These are phyloP conservation scores for Sparassis latifolia DNA, from an alignment of 1,284 basidiomycete genomes.

Conservation along the genomic window DNA sequence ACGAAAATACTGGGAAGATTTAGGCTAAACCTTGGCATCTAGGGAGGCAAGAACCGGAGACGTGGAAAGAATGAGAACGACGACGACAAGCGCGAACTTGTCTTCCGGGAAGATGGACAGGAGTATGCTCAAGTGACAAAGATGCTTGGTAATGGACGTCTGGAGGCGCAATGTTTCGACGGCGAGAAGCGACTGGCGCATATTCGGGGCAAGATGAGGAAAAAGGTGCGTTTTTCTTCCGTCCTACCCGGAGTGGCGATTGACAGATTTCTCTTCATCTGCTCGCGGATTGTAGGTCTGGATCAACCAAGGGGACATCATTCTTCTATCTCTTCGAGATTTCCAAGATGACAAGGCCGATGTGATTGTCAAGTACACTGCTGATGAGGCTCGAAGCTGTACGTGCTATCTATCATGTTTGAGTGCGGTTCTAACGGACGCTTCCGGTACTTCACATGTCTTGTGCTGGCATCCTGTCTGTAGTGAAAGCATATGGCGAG, in stretches of 20 bases:
- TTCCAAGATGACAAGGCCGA: constrained; percentile 99
- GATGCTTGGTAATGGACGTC: constrained; percentile 97
- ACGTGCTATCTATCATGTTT: constrained; percentile 23
- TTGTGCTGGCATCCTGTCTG: not conserved
- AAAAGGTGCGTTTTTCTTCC: constrained; percentile 66
- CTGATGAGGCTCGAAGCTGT: constrained; percentile 88
- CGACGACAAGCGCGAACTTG: constrained; percentile 96
- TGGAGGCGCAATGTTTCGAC: constrained; percentile 98
- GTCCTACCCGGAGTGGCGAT: not conserved
- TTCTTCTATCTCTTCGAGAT: constrained; percentile 93
- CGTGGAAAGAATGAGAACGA: constrained; percentile 99
- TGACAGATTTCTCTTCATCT: not conserved
- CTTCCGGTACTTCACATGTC: not conserved
- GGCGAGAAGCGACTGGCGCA: constrained; percentile 97
- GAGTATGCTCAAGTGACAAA: constrained; percentile 98
- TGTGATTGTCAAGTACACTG: constrained; percentile 98
- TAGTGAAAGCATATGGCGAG: constrained; percentile 96
- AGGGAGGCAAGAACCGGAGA: constrained; percentile 99
- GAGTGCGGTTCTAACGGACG: not conserved
- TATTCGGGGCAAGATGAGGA: constrained; percentile 98
- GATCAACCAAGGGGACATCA: constrained; percentile 99
- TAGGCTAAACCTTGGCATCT: constrained; percentile 1
- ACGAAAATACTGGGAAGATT: not conserved
- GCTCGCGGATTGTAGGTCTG: constrained; percentile 66
- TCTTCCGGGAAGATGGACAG: constrained; percentile 98